Conservation (phyloP, 2,329 filamentous ascomycete genomes). For the Sarocladiaceae sp. region DNA sequence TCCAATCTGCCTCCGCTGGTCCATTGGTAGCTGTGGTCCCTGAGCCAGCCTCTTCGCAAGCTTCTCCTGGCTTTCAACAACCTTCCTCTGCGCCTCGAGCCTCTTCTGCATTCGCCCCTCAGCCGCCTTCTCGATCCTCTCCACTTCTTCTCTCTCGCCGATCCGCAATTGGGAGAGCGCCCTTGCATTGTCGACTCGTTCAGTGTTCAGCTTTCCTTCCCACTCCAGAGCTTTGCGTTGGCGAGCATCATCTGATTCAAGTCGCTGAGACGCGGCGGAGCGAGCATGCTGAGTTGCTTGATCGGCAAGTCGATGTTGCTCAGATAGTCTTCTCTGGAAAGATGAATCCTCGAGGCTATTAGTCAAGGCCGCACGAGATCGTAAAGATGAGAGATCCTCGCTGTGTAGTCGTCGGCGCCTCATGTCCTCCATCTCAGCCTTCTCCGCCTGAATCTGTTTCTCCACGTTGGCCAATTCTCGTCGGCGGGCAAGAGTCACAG, state of each 20-base stretch:
- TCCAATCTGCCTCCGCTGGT: slow-evolving; percentile 47
- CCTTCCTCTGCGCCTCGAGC: slow-evolving; percentile 46
- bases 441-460: slow-evolving; percentile 43
- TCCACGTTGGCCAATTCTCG: slow-evolving; percentile 49
- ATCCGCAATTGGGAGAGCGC: slow-evolving; percentile 45
- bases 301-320: slow-evolving; percentile 44
- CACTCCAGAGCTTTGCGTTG: slow-evolving; percentile 43
- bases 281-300: slow-evolving; percentile 39
- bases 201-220: slow-evolving; percentile 41
- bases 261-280: slow-evolving; percentile 41
- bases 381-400: slow-evolving; percentile 40
- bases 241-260: slow-evolving; percentile 38
- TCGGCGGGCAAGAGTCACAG: slow-evolving; percentile 41
- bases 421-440: slow-evolving; percentile 48
- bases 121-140: slow-evolving; percentile 41
- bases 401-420: slow-evolving; percentile 41
- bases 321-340: slow-evolving; percentile 32
- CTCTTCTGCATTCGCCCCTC: slow-evolving; percentile 41
- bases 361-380: slow-evolving; percentile 42
- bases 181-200: slow-evolving; percentile 43
- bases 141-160: slow-evolving; percentile 47
- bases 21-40: slow-evolving; percentile 17
- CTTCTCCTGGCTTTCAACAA: slow-evolving; percentile 44
- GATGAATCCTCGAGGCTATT: slow-evolving; percentile 32
- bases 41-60: slow-evolving; percentile 41